Percentiles rank a stretch among this genome's conserved stretches.
Conservation (phyloP, 257 asterid species). For the Rubia yunnanensis region DNA sequence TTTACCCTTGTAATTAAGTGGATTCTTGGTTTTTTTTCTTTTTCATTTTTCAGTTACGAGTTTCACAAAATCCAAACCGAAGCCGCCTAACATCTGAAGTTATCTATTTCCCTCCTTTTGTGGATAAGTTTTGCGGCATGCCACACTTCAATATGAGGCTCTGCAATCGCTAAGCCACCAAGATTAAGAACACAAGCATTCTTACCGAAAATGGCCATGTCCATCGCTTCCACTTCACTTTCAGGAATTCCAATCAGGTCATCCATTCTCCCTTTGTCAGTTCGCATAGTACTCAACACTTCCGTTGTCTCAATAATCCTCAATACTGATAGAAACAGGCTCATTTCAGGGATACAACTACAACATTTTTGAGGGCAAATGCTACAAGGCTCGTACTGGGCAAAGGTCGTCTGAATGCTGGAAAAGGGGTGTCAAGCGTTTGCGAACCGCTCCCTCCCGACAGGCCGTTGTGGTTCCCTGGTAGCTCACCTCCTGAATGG, state of each 20-base stretch:
- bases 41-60: not conserved
- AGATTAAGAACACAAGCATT: no score
- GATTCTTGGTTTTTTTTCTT: not conserved
- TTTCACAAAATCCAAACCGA: not conserved
- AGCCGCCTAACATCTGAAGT: not conserved
- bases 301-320: not conserved
- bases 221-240: slow-evolving; percentile 43
- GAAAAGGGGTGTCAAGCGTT: slow-evolving; percentile 67
- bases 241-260: slow-evolving; percentile 43
- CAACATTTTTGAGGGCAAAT: slow-evolving; percentile 16
- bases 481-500: slow-evolving; percentile 84
- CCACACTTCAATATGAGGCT: slow-evolving; percentile 7
- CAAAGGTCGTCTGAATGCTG: slow-evolving; percentile 34
- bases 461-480: slow-evolving; percentile 90
- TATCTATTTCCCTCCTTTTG: not conserved
- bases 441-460: slow-evolving; percentile 87
- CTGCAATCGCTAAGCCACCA: not conserved
- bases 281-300: no score
- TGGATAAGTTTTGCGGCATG: slow-evolving; percentile 26
- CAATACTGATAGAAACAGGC: not conserved
- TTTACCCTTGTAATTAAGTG: no score
- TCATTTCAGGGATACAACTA: slow-evolving; percentile 24
- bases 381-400: not conserved
- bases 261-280: not conserved
- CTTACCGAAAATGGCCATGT: slow-evolving; percentile 35